phyloP scores from a whole-genome alignment of 495 filamentous ascomycete species.

The Penicillium salamii region DNA sequence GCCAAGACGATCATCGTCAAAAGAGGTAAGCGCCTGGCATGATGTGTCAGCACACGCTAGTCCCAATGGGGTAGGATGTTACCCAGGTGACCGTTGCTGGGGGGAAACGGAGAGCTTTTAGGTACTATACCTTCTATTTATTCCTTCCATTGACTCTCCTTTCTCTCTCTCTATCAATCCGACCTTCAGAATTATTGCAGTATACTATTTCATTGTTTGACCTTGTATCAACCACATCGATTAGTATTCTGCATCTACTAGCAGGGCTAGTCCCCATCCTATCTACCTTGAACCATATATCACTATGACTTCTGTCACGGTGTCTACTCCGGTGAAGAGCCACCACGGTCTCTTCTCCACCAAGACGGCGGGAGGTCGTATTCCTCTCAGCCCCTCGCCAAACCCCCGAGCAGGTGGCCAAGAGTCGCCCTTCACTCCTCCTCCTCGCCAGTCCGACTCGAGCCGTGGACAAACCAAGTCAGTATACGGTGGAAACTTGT shows the following conservation, averaged over 20 bases:
- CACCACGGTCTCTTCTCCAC: constrained; percentile 89
- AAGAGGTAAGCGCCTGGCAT: constrained; percentile 27
- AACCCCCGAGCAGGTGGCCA: constrained; percentile 54
- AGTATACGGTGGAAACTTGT: constrained; percentile 69
- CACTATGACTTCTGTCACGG: constrained; percentile 82
- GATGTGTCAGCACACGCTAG: constrained; percentile 24
- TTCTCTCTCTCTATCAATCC: background rate
- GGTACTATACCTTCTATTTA: constrained; percentile 37
- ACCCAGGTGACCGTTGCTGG: constrained; percentile 45
- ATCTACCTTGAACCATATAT: constrained; percentile 13
- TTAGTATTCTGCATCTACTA: constrained; percentile 7
- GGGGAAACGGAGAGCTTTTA: constrained; percentile 28
- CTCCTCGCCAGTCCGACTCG: constrained; percentile 60
- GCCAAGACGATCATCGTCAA: constrained; percentile 22
- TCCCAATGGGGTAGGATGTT: constrained; percentile 23
- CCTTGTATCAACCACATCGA: constrained; percentile 13
- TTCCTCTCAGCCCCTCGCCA: constrained; percentile 92
- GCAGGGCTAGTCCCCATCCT: constrained; percentile 11
- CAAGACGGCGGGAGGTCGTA: constrained; percentile 88
- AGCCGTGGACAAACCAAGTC: constrained; percentile 57
- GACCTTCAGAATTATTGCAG: constrained; percentile 19
- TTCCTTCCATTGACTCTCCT: constrained; percentile 20
- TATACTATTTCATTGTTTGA: constrained; percentile 21
- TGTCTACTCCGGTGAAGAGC: constrained; percentile 91
- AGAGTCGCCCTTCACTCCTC: constrained; percentile 78